phyloP scores from a whole-genome alignment of 2,329 filamentous ascomycete genomes.

The Exophiala mesophila region DNA sequence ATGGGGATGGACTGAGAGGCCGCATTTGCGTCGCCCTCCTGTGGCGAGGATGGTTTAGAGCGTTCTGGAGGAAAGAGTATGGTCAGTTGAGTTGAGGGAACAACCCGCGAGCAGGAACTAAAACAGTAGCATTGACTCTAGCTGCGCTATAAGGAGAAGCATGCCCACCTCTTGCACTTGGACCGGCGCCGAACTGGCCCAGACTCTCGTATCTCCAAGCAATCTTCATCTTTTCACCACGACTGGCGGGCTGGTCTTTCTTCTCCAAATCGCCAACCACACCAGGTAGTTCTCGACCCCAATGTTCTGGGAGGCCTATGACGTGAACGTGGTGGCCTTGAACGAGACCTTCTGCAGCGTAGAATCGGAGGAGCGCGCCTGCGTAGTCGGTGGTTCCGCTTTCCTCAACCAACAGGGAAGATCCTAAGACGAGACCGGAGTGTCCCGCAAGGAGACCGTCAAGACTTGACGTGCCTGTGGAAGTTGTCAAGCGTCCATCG shows the following conservation, averaged over 20 bases:
- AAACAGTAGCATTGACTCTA: slow-evolving; percentile 20
- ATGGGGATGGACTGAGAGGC: slow-evolving; percentile 3
- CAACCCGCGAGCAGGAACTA: slow-evolving; percentile 2
- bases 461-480: slow-evolving; percentile 81
- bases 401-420: slow-evolving; percentile 75
- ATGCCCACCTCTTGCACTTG: slow-evolving; percentile 57
- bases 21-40: slow-evolving; percentile 35
- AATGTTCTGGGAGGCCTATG: slow-evolving; percentile 70
- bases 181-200: slow-evolving; percentile 60
- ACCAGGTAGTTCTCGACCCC: slow-evolving; percentile 79
- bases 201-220: slow-evolving; percentile 93
- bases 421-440: slow-evolving; percentile 75
- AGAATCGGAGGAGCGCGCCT: slow-evolving; percentile 77
- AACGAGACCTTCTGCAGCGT: slow-evolving; percentile 84
- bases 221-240: slow-evolving; percentile 89
- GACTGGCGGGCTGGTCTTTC: slow-evolving; percentile 39
- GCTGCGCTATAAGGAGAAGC: slow-evolving; percentile 19
- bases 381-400: slow-evolving; percentile 92
- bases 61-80: slow-evolving; percentile 23
- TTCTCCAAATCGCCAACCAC: slow-evolving; percentile 51
- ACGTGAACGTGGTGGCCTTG: slow-evolving; percentile 88
- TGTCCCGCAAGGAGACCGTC: slow-evolving; percentile 84
- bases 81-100: slow-evolving; percentile 10
- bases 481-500: slow-evolving; percentile 82
- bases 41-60: slow-evolving; percentile 33